Base-by-base conservation (phyloP, 2,329 filamentous ascomycete genomes). In the Penicillium sp. region DNA sequence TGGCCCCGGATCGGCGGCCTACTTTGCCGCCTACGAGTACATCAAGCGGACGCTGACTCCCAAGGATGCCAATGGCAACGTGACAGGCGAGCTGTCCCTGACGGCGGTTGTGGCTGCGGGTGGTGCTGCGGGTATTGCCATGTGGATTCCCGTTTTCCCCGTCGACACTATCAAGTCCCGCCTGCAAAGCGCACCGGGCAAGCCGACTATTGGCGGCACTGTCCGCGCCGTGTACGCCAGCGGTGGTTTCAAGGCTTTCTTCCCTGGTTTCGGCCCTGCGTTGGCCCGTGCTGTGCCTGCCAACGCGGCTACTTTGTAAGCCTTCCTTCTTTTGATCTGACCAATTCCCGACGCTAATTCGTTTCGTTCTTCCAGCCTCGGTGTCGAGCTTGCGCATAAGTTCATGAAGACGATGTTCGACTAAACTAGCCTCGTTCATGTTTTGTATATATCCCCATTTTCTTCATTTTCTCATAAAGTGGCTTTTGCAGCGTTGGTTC, bases 141-240 rank as follows among this genome's bases (percentile, higher is more conserved):
- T 99, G 95, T 99, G 95, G 95, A 95, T 97, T 67, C 93, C 95
- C 55, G 93, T 99, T 43, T 99, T 99, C 85, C 95, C 95, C 22
- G 85, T 99, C 65, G 95, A 99, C 73, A 99, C 95, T 0, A 88
- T 99, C 80, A 99, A 99, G 86, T 93, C 89, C 64, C 84, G 93
- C 39, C 80, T 99, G 74, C 95, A 99, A 83, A 96, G 91, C 45
- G 92, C 92, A 43, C 90, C 95, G 72, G 92, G 92, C 51, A 89
- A 89, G 67, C 88, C 92, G 52, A 91, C 90, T 0, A 86, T 99
- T 54, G 85, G 88, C 15, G 88, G 90, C 7, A 91, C 95, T 35
- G 86, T 99, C 54, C 84, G 86, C 65, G 87, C 92, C 56, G 82
- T 99, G n/a, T 96, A 96, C 73, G 87, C 82, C 38, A 88, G 82